Evolutionary conservation across 208 protist genomes (phyloP), one percentile per base, ranked within the genome.

Genomic region (Trypanosoma avium): DNA sequence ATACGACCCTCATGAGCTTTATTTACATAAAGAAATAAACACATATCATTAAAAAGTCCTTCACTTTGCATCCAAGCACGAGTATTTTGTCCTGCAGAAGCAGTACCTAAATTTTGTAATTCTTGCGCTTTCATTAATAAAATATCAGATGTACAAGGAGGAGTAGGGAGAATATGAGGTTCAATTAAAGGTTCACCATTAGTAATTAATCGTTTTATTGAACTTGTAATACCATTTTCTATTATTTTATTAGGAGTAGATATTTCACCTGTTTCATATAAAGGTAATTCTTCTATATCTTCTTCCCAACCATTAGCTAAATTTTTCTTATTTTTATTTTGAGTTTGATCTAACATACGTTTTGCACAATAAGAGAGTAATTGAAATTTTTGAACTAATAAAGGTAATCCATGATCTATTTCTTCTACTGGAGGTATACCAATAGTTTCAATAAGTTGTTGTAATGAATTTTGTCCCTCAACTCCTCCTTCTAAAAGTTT

Each of bases 31-130:
- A 88, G 78, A 49, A 95, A 95, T 19, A 86, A 71, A 62, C 85
- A 92, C 89, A 95, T 95, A 67, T 95, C 89, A 69, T 91, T 92
- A 75, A 88, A 86, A 5, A 94, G 74, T 21, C 67, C 66, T 55
- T 89, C 72, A 45, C 61, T 66, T 52, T 86, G 73, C 33, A 89
- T 75, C 84, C 79, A 85, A 40, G 74, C 61, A 38, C 59, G 74
- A 13, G 73, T 72, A 30, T 46, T 22, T 35, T 82, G 70, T 38
- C 66, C 68, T 13, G 62, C 73, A n/a, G 64, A 56, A 26, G 69
- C 70, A 8, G 40, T 75, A 3, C 70, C 69, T 22, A 83, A 59
- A 19, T 76, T 67, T 55, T 79, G 77, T 15, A 89, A 65, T 57
- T 76, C 72, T 33, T 69, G 64, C 27, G 81, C 72, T 3, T 74